phyloP scores from a whole-genome alignment of 768 basidiomycete species.

The Termitomyces sp. region DNA sequence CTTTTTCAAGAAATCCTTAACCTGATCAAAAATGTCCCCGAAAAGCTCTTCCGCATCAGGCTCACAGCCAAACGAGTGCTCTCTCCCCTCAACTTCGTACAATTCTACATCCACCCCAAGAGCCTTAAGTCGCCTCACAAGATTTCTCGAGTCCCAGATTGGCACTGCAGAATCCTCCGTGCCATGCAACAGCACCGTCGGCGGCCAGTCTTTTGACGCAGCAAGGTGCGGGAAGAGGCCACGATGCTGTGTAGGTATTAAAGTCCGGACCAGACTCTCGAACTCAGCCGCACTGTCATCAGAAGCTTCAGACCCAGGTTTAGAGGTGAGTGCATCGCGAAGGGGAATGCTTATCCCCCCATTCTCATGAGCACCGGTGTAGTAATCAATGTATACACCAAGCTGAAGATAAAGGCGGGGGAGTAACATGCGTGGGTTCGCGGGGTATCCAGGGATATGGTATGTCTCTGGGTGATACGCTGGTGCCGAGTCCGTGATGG shows the following conservation, averaged over 20 bases:
- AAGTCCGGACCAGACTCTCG: slow-evolving; percentile 4
- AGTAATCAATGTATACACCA: slow-evolving; percentile 56
- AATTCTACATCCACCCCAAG: slow-evolving; percentile 25
- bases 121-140: slow-evolving; percentile 25
- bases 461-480: slow-evolving; percentile 42
- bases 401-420: slow-evolving; percentile 56
- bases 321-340: slow-evolving; percentile 18
- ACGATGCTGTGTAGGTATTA: slow-evolving; percentile 26
- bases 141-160: slow-evolving; percentile 33
- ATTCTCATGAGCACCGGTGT: slow-evolving; percentile 41
- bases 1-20: slow-evolving; percentile 30
- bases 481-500: slow-evolving; percentile 39
- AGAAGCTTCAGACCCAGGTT: background rate
- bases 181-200: slow-evolving; percentile 45
- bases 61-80: slow-evolving; percentile 57
- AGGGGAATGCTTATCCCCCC: slow-evolving; percentile 43
- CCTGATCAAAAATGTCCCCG: slow-evolving; percentile 31
- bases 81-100: slow-evolving; percentile 26
- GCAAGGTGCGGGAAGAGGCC: slow-evolving; percentile 44
- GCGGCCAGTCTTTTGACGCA: slow-evolving; percentile 37
- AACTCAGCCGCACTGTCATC: slow-evolving; percentile 4
- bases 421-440: slow-evolving; percentile 60
- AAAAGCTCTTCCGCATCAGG: slow-evolving; percentile 37
- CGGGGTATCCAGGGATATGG: slow-evolving; percentile 53
- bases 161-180: slow-evolving; percentile 43